Evolutionary conservation across 129 eudicot genomes (phyloP), one percentile per base, ranked within the genome.

Genomic region (Heracleum sosnowskyi): DNA sequence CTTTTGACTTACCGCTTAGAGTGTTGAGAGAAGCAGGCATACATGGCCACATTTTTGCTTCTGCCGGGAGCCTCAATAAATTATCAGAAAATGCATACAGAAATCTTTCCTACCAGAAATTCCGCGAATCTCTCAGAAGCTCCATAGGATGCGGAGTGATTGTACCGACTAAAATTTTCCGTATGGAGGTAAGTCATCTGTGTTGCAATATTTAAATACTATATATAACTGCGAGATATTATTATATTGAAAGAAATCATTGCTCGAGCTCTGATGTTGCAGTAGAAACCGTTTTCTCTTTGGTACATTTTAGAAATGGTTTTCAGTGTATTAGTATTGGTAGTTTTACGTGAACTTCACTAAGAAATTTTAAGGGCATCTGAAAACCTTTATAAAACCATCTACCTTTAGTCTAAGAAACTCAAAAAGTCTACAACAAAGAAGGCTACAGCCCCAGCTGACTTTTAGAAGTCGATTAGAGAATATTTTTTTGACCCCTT

Each of bases 1-100:
- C 98, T 33, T 94, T 94, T 84, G 97, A 94, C 83, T 89, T 94
- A 12, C 98, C 98, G 0, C 71, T 94, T 81, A 90, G 76, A 79
- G 90, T 91, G 68, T 46, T 94, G 29, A 85, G 89, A 79, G 91
- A 91, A 42, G 87, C 96, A 24, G 92, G 91, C 75, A 90, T 94
- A 31, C 98, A 94, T 53, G 98, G 90, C 18, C 98, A 94, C 42
- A 77, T 79, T 20, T 94, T 94, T 90, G 96, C 92, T 78, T 84
- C 84, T 76, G 80, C 92, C 12, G 97, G 98, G 42, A 90, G 95
- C 85, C 89, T 91, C 60, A 83, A 79, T 74, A 91, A 87, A 76
- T 74, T 88, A 76, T 81, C 89, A 5, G 89, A 94, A 80, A 88
- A 85, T 80, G 86, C 92, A 29, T 88, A 73, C 80, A 84, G 78